phyloP scores from a whole-genome alignment of 768 basidiomycete species.

The Sporobolomyces roseus region DNA sequence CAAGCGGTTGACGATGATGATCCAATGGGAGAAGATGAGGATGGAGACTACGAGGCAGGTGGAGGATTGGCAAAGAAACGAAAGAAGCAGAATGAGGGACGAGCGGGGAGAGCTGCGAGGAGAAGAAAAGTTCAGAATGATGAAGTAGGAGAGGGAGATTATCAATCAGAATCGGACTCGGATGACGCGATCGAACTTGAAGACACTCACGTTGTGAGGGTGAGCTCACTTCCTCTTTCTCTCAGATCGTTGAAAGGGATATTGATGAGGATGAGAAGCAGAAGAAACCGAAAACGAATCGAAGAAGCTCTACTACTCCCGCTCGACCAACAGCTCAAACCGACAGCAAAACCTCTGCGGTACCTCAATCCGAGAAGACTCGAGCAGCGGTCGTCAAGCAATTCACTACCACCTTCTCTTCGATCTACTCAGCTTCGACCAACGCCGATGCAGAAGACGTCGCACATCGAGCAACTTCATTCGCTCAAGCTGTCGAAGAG shows the following conservation, averaged over 20 bases:
- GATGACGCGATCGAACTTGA: neutral
- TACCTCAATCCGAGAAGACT: slow-evolving; percentile 35
- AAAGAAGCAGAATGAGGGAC: neutral
- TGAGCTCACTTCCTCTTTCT: neutral
- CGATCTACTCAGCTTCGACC: slow-evolving; percentile 32
- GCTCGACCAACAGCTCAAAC: neutral
- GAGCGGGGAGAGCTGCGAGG: slow-evolving; percentile 5
- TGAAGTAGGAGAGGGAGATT: neutral
- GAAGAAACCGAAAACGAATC: neutral
- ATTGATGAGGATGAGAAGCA: neutral
- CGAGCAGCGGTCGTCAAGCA: slow-evolving; percentile 39
- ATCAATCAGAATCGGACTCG: neutral
- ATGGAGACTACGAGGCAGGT: slow-evolving; percentile 58
- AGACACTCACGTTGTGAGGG: neutral
- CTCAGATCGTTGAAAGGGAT: neutral
- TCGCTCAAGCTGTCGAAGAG: slow-evolving; percentile 66
- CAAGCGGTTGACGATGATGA: slow-evolving; percentile 25
- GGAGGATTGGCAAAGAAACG: neutral
- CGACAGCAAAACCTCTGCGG: slow-evolving; percentile 1
- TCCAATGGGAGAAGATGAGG: slow-evolving; percentile 50
- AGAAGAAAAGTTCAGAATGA: slow-evolving; percentile 10
- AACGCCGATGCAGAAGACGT: slow-evolving; percentile 20
- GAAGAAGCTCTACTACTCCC: neutral
- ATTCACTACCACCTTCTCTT: slow-evolving; percentile 36
- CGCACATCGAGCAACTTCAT: slow-evolving; percentile 18